These are phyloP conservation scores for Cenchrus americanus DNA, from an alignment of 176 grass and related monocot genomes.

Conservation along the genomic window DNA sequence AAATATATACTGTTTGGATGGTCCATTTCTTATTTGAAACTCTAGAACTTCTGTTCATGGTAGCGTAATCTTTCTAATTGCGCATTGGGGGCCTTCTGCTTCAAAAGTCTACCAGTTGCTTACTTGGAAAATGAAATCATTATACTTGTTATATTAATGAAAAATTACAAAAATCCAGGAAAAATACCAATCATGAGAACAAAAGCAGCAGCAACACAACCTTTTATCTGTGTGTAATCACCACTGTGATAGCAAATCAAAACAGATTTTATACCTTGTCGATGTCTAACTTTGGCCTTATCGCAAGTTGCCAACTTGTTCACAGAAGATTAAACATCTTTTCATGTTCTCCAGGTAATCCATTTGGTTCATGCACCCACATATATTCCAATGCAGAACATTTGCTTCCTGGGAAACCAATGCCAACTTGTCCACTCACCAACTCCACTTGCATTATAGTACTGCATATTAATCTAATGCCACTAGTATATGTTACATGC, in stretches of 20 bases:
- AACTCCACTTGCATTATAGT: slow-evolving; percentile 32
- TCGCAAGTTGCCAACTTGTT: slow-evolving; percentile 28
- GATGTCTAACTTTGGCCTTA: background rate
- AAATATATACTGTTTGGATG: slow-evolving; percentile 10
- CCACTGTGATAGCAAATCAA: background rate
- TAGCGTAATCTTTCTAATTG: background rate
- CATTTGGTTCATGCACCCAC: slow-evolving; percentile 33
- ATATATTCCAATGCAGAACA: slow-evolving; percentile 40
- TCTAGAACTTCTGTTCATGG: background rate
- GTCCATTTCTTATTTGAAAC: background rate
- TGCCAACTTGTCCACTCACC: slow-evolving; percentile 35
- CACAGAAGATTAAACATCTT: slow-evolving; percentile 3
- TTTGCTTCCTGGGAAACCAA: slow-evolving; percentile 20
- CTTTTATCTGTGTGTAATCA: background rate
- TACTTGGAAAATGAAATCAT: background rate
- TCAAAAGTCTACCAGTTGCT: background rate
- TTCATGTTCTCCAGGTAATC: background rate
- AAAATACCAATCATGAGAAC: background rate
- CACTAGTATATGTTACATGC: background rate
- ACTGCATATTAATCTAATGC: background rate
- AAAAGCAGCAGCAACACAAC: background rate
- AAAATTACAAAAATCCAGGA: background rate
- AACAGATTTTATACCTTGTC: background rate
- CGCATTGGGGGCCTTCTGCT: background rate
- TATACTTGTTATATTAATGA: background rate